These are phyloP conservation scores for Platanus orientalis DNA, from an alignment of 164 flowering plant genomes.

Conservation along the genomic window DNA sequence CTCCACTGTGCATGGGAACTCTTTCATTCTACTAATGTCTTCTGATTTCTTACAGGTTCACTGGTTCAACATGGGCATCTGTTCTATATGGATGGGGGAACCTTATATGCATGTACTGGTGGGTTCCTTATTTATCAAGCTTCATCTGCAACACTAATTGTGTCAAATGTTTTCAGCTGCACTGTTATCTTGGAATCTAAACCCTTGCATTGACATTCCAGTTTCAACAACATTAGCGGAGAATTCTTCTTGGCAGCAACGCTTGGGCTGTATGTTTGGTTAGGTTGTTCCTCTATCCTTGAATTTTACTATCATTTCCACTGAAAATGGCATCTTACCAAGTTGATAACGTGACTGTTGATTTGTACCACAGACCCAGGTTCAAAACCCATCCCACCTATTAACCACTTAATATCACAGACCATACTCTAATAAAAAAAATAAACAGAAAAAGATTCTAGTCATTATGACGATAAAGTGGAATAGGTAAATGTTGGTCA, in stretches of 20 bases:
- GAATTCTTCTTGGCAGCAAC: conserved; percentile 82
- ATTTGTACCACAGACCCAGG: too few species aligned
- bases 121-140: conserved; percentile 11
- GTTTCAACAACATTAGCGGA: conserved; percentile 64
- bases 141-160: neutral
- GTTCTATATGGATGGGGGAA: conserved; percentile 87
- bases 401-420: too few species aligned
- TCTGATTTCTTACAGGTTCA: conserved; percentile 64
- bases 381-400: too few species aligned
- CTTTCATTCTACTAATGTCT: neutral
- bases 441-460: too few species aligned
- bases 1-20: neutral
- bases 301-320: neutral
- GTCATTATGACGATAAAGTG: neutral
- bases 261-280: conserved; percentile 55
- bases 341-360: too few species aligned
- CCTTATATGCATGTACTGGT: conserved; percentile 72
- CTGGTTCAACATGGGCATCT: conserved; percentile 83
- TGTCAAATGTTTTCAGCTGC: too few species aligned
- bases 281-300: conserved; percentile 41
- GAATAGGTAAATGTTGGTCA: too few species aligned
- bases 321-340: too few species aligned
- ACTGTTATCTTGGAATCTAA: conserved; percentile 2
- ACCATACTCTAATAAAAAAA: too few species aligned
- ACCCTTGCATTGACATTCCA: conserved; percentile 27